phyloP scores from a whole-genome alignment of 331 rosid species.

The Erythrophleum ivorense region DNA sequence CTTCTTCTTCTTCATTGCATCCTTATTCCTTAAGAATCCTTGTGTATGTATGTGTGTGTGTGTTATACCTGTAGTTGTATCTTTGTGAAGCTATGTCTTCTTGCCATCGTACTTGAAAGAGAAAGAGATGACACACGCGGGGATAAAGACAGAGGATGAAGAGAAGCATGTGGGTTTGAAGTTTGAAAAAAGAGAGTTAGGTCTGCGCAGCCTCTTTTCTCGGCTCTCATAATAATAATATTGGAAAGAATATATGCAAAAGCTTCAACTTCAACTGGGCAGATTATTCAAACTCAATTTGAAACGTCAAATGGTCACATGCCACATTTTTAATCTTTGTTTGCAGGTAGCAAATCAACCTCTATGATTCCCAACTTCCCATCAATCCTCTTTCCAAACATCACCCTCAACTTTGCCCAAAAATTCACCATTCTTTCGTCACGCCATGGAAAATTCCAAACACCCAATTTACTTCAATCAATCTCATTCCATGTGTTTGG shows the following conservation, averaged over 20 bases:
- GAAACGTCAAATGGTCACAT: slow-evolving; percentile 46
- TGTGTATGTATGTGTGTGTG: background rate
- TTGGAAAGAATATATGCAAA: slow-evolving; percentile 10
- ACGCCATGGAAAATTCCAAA: slow-evolving; percentile 14
- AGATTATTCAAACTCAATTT: slow-evolving; percentile 37
- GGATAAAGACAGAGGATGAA: background rate
- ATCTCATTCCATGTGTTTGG: slow-evolving; percentile 14
- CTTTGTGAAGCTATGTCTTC: background rate
- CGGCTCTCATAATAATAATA: background rate
- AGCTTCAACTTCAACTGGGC: background rate
- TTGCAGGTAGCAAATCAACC: slow-evolving; percentile 20
- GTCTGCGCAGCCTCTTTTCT: slow-evolving; percentile 58
- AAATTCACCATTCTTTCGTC: slow-evolving; percentile 38
- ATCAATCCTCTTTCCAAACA: slow-evolving; percentile 28
- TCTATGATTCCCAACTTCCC: slow-evolving; percentile 38
- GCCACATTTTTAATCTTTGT: slow-evolving; percentile 14
- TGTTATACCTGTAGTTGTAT: too few species aligned
- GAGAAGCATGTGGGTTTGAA: slow-evolving; percentile 64
- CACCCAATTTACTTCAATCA: background rate
- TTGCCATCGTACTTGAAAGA: background rate
- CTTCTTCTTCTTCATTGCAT: background rate
- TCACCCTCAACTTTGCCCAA: slow-evolving; percentile 20
- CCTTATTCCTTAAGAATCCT: background rate
- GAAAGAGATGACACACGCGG: background rate
- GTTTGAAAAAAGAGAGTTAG: slow-evolving; percentile 46